Conservation (phyloP, 2,329 filamentous ascomycete genomes). For the Geosmithia morbida region DNA sequence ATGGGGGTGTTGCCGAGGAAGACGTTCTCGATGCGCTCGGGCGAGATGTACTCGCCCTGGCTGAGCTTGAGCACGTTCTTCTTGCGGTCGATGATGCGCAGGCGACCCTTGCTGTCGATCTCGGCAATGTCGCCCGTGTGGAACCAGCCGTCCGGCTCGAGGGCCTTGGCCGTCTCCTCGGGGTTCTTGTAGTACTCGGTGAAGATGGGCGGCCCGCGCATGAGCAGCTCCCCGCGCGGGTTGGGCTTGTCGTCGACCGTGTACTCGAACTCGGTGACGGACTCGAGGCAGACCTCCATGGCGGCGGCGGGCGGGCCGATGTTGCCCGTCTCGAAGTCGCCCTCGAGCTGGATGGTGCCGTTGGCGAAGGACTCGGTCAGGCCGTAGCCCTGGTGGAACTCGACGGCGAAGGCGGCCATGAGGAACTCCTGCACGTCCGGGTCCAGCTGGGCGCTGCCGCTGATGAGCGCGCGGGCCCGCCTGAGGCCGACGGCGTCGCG, state of each 20-base stretch:
- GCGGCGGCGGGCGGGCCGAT: slow-evolving; percentile 59
- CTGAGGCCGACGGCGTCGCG: slow-evolving; percentile 70
- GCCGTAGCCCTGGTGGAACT: slow-evolving; percentile 79
- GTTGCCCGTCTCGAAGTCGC: slow-evolving; percentile 66
- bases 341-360: slow-evolving; percentile 50
- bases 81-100: slow-evolving; percentile 88
- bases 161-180: slow-evolving; percentile 69
- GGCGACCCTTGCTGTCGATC: slow-evolving; percentile 72
- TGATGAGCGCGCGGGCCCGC: slow-evolving; percentile 58
- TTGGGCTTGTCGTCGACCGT: slow-evolving; percentile 72
- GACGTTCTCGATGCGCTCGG: slow-evolving; percentile 92
- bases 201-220: slow-evolving; percentile 73
- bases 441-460: slow-evolving; percentile 82
- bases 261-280: slow-evolving; percentile 92
- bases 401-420: slow-evolving; percentile 64
- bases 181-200: slow-evolving; percentile 80
- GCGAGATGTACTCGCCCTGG: slow-evolving; percentile 95
- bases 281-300: slow-evolving; percentile 66
- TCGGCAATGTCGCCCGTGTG: slow-evolving; percentile 84
- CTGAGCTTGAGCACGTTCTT: slow-evolving; percentile 99
- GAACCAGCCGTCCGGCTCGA: slow-evolving; percentile 92
- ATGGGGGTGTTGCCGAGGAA: slow-evolving; percentile 71
- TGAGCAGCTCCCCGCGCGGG: slow-evolving; percentile 77
- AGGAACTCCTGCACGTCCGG: slow-evolving; percentile 81
- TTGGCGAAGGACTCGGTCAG: slow-evolving; percentile 87